Evolutionary conservation across 345 rosid genomes (phyloP), one percentile per base, ranked within the genome.

Genomic region (Abelmoschus esculentus): DNA sequence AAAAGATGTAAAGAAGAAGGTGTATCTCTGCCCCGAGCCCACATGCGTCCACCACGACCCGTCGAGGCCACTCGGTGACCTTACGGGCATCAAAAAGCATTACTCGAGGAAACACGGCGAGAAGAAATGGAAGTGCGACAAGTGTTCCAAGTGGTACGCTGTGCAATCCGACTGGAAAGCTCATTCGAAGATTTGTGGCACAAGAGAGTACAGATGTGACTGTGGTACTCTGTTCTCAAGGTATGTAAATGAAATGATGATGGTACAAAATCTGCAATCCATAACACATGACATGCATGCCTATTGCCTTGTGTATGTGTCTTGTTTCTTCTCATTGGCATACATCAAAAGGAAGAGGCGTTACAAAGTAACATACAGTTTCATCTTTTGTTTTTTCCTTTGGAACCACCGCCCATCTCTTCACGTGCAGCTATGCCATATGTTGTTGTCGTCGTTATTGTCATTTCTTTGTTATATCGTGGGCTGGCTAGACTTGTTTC

Each of bases 21-120:
- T 89, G 28, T 89, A 89, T 83, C 79, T 89, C 18, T 89, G 96
- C 76, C 96, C 96, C 19, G 92, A 89, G 63, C 91, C 91, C 80
- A 77, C 96, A 47, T 89, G 96, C 79, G 96, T 89, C 69, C 96
- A 89, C 83, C 96, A 89, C 53, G 91, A 89, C 65, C 90, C 91
- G 12, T 89, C 88, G 53, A 80, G 96, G 70, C 85, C 96, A 59
- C 96, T 89, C 22, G 96, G 96, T 52, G 96, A 89, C 74, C 90
- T 89, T 12, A 89, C 96, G 13, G 92, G 96, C 19, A 32, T 32
- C 5, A 32, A 32, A 36, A 36, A 36, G 2, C 7, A 6, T 36
- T 36, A 36, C 8, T 6, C 8, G 40, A 36, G 40, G 40, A 36
- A 36, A 36, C 8, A 36, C 8, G 40, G 40, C 8, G 40, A 36